phyloP scores from a whole-genome alignment of 768 basidiomycete species.

The Gymnopilus junonius region DNA sequence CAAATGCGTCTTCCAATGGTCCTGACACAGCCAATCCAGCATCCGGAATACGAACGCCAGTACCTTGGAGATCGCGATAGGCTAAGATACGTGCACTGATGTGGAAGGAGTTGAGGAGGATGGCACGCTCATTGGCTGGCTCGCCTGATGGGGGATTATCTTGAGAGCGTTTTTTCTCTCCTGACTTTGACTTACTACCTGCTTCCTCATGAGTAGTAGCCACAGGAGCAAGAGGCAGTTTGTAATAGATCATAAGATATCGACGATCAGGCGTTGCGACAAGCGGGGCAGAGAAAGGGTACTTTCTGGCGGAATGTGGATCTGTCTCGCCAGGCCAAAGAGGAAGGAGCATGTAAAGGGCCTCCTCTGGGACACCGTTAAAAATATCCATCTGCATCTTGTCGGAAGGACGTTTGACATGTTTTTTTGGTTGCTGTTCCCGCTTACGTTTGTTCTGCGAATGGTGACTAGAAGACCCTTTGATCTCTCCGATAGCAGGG shows the following conservation, averaged over 20 bases:
- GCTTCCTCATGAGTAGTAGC: constrained; percentile 13
- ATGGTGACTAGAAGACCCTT: constrained; percentile 18
- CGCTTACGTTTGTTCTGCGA: constrained; percentile 25
- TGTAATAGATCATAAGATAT: constrained; percentile 84
- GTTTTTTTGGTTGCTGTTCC: constrained; percentile 16
- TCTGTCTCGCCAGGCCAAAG: constrained; percentile 84
- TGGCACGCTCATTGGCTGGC: constrained; percentile 41
- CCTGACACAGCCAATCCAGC: constrained; percentile 72
- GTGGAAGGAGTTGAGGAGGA: constrained; percentile 68
- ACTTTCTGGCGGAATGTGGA: constrained; percentile 34
- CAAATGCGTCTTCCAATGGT: constrained; percentile 55
- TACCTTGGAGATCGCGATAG: constrained; percentile 72
- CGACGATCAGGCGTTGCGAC: constrained; percentile 58
- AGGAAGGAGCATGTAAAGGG: constrained; percentile 82
- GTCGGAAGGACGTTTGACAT: constrained; percentile 17
- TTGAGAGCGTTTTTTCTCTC: constrained; percentile 49
- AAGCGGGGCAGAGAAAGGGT: constrained; percentile 36
- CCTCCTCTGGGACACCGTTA: constrained; percentile 65
- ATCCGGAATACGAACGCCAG: constrained; percentile 75
- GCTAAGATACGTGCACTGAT: constrained; percentile 76
- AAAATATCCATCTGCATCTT: constrained; percentile 49
- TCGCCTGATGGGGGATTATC: constrained; percentile 38
- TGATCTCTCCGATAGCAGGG: constrained; percentile 51
- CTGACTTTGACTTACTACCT: constrained; percentile 36
- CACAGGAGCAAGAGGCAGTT: constrained; percentile 29